These are phyloP conservation scores for Apiosordaria backusii DNA, from an alignment of 495 filamentous ascomycete genomes.

Conservation along the genomic window DNA sequence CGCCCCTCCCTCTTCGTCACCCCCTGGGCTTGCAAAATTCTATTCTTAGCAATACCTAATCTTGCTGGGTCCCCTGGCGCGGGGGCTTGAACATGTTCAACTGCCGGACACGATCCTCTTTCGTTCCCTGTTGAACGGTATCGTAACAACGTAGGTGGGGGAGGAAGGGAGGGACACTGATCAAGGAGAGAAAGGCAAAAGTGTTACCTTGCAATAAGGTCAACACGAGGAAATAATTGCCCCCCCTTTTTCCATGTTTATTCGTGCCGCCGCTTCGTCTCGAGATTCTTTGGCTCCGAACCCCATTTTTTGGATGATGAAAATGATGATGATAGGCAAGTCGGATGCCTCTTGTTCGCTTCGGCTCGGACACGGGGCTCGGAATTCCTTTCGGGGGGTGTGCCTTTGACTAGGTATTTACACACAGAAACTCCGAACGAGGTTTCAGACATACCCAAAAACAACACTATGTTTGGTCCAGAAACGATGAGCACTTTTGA, in stretches of 20 bases:
- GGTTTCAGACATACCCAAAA: background rate
- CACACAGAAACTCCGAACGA: background rate
- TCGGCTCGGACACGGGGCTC: background rate
- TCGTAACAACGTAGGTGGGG: background rate
- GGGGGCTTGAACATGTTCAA: background rate
- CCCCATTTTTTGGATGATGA: too few relatives aligned
- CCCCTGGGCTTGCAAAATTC: background rate
- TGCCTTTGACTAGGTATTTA: too few relatives aligned
- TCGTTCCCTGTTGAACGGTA: background rate
- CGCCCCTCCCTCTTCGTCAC: background rate
- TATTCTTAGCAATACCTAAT: slow-evolving; percentile 3
- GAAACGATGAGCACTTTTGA: too few relatives aligned
- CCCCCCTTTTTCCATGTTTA: background rate
- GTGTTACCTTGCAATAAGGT: background rate
- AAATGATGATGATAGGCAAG: background rate
- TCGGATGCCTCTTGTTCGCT: background rate
- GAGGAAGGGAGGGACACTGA: background rate
- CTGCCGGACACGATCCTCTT: slow-evolving; percentile 2
- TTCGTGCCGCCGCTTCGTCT: background rate
- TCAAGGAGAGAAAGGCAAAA: background rate
- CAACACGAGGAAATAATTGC: background rate
- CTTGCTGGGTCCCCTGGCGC: background rate
- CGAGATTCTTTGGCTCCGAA: too few relatives aligned
- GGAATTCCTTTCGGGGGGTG: background rate
- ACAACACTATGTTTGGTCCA: background rate